Base-by-base conservation (phyloP, 192 early-diverging fungal genomes). In the Coemansia guatemalensis region DNA sequence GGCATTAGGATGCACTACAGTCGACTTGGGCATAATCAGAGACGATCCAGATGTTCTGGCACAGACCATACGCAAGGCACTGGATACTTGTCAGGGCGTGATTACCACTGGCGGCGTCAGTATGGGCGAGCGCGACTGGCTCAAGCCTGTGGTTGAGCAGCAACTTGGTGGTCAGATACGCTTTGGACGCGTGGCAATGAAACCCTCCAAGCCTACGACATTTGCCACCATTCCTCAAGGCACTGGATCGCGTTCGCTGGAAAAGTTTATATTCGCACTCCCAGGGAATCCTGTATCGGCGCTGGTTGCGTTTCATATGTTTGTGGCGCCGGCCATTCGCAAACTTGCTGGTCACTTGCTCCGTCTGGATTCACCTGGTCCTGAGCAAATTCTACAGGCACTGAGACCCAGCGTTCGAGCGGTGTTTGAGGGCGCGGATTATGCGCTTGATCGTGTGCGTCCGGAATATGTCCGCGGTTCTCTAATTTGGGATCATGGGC, bases 211-310 rank as follows among this genome's bases (percentile, higher is more conserved):
- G 82, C 96, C 96, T 8, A 96, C 93, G 0, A 97, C 94, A 8
- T 99, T 99, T 84, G 95, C 93, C 0, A 90, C 90, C 1, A 62
- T 93, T 18, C 73, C 82, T 0, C 20, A 57, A 24, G 30, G 4
- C 3, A 30, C 24, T 24, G 21, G 29, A 30, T 21, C 55, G 8
- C 17, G 12, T 3, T 17, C 5, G 22, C 8, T 14, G 23, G 27
- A 54, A 20, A 86, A 88, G 41, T 80, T 95, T 29, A 64, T 96
- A 12, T 99, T 97, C 85, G 88, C 86, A 12, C 69, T 99, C 58
- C 95, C 96, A 0, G 96, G 96, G 3, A 99, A 99, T 70, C 96
- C 96, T 4, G 94, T 92, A 0, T 99, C 96, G 39, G 91, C 93
- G 0, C 71, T 84, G 53, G 95, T 96, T 1, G 90, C 92, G 0